phyloP scores from a whole-genome alignment of 2,329 filamentous ascomycete genomes.

The Ambrosiella xylebori region DNA sequence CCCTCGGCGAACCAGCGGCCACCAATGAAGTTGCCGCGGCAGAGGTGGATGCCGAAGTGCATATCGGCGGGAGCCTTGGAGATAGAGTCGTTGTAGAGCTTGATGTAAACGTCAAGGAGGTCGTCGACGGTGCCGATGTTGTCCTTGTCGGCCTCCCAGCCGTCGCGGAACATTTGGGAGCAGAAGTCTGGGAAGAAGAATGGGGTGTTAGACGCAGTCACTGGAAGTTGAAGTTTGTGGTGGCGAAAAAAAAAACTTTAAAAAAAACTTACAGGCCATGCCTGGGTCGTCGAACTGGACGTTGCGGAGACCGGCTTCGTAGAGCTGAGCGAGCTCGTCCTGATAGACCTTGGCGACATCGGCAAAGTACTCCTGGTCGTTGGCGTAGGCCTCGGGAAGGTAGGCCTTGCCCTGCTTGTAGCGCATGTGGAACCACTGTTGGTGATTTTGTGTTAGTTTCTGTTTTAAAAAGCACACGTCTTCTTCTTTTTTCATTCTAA shows the following conservation, averaged over 20 bases:
- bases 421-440: constrained; percentile 18
- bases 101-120: constrained; percentile 52
- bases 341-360: constrained; percentile 51
- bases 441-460: constrained; percentile 7
- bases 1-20: constrained; percentile 47
- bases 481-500: background rate
- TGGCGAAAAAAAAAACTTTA: background rate
- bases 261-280: constrained; percentile 38
- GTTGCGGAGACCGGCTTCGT: constrained; percentile 44
- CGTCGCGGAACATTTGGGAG: constrained; percentile 51
- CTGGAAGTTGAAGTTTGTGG: background rate
- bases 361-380: constrained; percentile 38
- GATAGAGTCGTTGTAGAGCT: constrained; percentile 56
- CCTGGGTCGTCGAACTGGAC: constrained; percentile 54
- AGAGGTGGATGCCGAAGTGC: constrained; percentile 53
- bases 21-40: constrained; percentile 40
- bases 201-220: constrained; percentile 4
- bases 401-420: constrained; percentile 18
- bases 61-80: constrained; percentile 43
- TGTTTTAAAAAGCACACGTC: background rate
- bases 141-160: constrained; percentile 49
- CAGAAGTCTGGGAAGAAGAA: constrained; percentile 43
- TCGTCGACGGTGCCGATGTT: constrained; percentile 49
- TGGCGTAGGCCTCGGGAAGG: constrained; percentile 16
- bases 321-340: constrained; percentile 42